Percentiles rank a stretch among this genome's conserved stretches.
These are phyloP conservation scores for Phialophora verrucosa DNA, from an alignment of 2,329 filamentous ascomycete species.

Conservation along the genomic window DNA sequence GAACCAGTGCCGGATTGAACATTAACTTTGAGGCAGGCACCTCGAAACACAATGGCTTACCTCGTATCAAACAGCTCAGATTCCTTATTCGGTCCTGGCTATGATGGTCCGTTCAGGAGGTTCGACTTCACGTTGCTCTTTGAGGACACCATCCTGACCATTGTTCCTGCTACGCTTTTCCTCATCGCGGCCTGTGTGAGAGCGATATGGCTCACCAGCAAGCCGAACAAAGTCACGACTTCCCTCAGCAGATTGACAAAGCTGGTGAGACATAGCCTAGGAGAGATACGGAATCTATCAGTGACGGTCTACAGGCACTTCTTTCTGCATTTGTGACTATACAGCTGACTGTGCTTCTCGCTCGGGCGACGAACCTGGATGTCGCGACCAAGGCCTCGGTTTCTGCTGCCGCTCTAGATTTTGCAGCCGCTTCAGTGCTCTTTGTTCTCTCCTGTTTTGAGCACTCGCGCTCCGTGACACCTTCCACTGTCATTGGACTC, in stretches of 20 bases:
- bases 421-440: constrained; percentile 35
- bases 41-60: constrained; percentile 5
- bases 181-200: constrained; percentile 46
- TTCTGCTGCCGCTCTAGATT: constrained; percentile 32
- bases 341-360: constrained; percentile 47
- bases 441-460: constrained; percentile 41
- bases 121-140: constrained; percentile 57
- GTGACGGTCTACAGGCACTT: constrained; percentile 25
- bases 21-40: constrained; percentile 1
- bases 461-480: constrained; percentile 42
- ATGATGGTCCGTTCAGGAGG: constrained; percentile 27
- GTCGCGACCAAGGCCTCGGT: constrained; percentile 29
- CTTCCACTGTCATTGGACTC: constrained; percentile 43
- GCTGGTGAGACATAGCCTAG: constrained; percentile 27
- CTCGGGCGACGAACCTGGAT: constrained; percentile 38
- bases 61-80: constrained; percentile 31
- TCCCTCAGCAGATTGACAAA: constrained; percentile 33
- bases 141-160: constrained; percentile 50
- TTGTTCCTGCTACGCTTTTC: constrained; percentile 47
- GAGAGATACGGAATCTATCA: constrained; percentile 1
- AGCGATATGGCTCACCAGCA: constrained; percentile 45
- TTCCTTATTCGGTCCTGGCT: constrained; percentile 32
- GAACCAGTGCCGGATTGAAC: neutral
- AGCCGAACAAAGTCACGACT: constrained; percentile 32
- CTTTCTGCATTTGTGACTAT: constrained; percentile 42